These are phyloP conservation scores for Westerdykella ornata DNA, from an alignment of 2,329 filamentous ascomycete genomes.

Conservation along the genomic window DNA sequence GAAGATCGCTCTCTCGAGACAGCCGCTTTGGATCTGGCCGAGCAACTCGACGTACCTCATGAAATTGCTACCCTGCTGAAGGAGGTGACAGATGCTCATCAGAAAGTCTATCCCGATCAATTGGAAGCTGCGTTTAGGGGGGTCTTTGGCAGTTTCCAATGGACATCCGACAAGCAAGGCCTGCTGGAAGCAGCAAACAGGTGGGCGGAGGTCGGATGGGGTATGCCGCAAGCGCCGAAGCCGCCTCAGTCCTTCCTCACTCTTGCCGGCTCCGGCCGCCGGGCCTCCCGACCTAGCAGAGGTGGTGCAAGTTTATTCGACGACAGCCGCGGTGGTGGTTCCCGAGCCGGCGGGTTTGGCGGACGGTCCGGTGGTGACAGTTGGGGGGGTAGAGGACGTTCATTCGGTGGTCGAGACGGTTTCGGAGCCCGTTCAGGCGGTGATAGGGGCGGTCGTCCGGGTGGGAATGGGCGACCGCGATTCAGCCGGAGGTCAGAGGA, in stretches of 20 bases:
- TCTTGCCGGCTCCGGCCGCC: slow-evolving; percentile 4
- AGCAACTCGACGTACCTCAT: slow-evolving; percentile 37
- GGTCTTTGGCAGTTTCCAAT: slow-evolving; percentile 49
- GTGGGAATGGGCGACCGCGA: slow-evolving; percentile 1
- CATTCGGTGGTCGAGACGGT: slow-evolving; percentile 7
- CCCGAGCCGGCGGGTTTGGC: slow-evolving; percentile 1
- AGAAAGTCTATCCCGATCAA: slow-evolving; percentile 37
- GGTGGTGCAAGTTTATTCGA: slow-evolving; percentile 2
- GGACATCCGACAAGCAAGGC: slow-evolving; percentile 37
- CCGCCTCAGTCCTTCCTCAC: slow-evolving; percentile 21
- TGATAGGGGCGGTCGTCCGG: slow-evolving; percentile 8
- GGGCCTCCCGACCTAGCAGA: neutral
- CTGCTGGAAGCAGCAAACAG: slow-evolving; percentile 43
- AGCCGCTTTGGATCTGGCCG: slow-evolving; percentile 44
- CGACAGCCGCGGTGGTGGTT: slow-evolving; percentile 4
- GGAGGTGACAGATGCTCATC: slow-evolving; percentile 41
- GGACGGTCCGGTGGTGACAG: slow-evolving; percentile 5
- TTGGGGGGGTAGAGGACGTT: slow-evolving; percentile 4
- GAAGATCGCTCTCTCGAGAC: slow-evolving; percentile 48
- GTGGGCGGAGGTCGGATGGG: slow-evolving; percentile 44
- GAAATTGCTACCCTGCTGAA: slow-evolving; percentile 42
- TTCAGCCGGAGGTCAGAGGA: no score
- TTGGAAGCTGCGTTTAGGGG: slow-evolving; percentile 51
- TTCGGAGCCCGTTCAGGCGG: slow-evolving; percentile 4
- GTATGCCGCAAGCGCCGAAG: slow-evolving; percentile 39